Percentiles rank a stretch among this genome's conserved stretches.
These are phyloP conservation scores for Pugionium dolabratum DNA, from an alignment of 345 rosid genomes.

Conservation along the genomic window DNA sequence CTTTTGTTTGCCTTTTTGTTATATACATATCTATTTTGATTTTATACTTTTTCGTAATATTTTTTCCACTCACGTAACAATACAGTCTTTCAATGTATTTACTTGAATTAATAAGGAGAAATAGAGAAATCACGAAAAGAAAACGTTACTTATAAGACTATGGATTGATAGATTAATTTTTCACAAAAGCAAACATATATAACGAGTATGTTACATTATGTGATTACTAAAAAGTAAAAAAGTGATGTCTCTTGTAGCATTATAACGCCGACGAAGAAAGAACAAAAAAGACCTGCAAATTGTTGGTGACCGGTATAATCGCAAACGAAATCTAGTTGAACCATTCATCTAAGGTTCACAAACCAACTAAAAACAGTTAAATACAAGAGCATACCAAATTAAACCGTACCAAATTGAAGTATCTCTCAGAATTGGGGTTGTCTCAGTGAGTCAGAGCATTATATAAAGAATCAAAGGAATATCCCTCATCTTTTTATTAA, in stretches of 20 bases:
- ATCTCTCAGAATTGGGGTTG: slow-evolving; percentile 20
- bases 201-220: too few species aligned
- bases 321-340: slow-evolving; percentile 2
- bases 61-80: slow-evolving; percentile 7
- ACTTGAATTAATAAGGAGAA: background rate
- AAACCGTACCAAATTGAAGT: background rate
- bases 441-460: slow-evolving; percentile 24
- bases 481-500: slow-evolving; percentile 14
- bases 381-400: background rate
- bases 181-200: too few species aligned
- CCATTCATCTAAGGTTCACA: slow-evolving; percentile 19
- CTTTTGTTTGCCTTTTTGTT: background rate
- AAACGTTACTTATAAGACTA: too few species aligned
- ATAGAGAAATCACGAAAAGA: background rate
- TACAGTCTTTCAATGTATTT: background rate
- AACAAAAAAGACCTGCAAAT: background rate
- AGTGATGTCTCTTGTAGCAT: background rate
- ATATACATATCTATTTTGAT: slow-evolving; percentile 10
- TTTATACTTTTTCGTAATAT: slow-evolving; percentile 12
- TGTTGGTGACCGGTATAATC: slow-evolving; percentile 2
- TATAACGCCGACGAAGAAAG: background rate
- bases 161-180: too few species aligned
- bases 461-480: slow-evolving; percentile 39
- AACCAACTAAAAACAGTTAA: background rate
- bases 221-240: too few species aligned